Base-by-base conservation (phyloP, 2,329 filamentous ascomycete species). In the Beauveria asiatica region DNA sequence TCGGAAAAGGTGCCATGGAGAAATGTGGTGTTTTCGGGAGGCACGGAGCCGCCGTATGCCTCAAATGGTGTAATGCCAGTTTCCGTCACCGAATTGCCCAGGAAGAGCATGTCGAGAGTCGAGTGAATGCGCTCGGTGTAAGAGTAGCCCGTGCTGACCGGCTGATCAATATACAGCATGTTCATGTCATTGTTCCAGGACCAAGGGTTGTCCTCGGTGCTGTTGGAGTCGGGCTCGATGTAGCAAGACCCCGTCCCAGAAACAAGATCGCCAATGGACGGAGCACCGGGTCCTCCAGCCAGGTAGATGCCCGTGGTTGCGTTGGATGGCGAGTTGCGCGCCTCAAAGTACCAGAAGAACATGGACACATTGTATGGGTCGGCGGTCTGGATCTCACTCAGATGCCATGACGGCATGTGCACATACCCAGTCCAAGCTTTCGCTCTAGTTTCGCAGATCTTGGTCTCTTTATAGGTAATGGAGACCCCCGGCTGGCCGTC, bases 131-230 rank as follows among this genome's bases (percentile, higher is more conserved):
- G 71, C 19, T 76, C 76, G 65, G 88, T 87, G 66, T 81, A 84
- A 1, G 84, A 87, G 63, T 86, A 84, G 7, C 83, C 82, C 17
- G 88, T 81, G 68, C 88, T 84, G 59, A 84, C 83, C 3, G 84
- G 85, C 77, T 79, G 77, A 63, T 80, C 78, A 48, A 83, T 77
- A 68, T 79, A 83, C 11, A 83, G 69, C 70, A 77, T 74, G 55
- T 76, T 77, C 44, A 73, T 73, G 51, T 69, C 67, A 16, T 70
- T 76, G 69, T 87, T 84, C 84, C 83, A 87, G 17, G 82, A 80
- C 78, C 81, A 85, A 57, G 80, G 74, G 46, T 83, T 78, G 8
- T 80, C 72, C 9, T 76, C 73, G 0, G 83, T 86, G 13, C 75
- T 77, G 60, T 83, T 80, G 30, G 73, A 74, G 45, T 79, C 71